A percentile compares a stretch with the other conserved stretches of the same genome.
Evolutionary conservation across 805 yeast genomes (phyloP).

Genomic region (Jamesozyma hellenica): DNA sequence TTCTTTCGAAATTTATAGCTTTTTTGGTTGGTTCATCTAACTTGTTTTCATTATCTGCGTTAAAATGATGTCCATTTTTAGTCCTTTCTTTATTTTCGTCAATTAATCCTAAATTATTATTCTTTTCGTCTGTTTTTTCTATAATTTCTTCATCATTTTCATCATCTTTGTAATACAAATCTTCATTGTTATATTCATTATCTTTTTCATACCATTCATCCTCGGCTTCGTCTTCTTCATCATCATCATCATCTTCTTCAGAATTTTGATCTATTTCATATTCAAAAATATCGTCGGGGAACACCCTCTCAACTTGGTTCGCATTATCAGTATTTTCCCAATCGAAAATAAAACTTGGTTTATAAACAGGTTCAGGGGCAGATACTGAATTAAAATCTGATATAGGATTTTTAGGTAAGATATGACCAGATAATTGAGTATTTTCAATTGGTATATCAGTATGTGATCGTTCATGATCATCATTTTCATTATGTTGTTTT

Average conservation of each 20-base stretch:
- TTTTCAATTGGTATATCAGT: too few relatives aligned
- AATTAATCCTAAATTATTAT: not conserved
- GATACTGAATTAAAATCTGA: too few relatives aligned
- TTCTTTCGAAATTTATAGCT: too few relatives aligned
- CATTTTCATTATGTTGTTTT: not conserved
- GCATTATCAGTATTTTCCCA: conserved; percentile 18
- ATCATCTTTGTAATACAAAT: not conserved
- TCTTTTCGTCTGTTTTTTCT: not conserved
- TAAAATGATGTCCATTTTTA: not conserved
- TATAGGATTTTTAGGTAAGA: too few relatives aligned
- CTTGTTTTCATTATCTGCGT: too few relatives aligned
- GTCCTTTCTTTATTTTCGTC: not conserved
- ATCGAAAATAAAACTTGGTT: conserved; percentile 11
- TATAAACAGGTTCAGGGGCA: not conserved
- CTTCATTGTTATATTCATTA: not conserved
- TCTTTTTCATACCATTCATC: not conserved
- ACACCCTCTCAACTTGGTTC: conserved; percentile 12
- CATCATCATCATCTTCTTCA: not conserved
- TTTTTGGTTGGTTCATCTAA: too few relatives aligned
- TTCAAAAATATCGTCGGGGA: conserved; percentile 13
- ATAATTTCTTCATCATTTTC: not conserved
- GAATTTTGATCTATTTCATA: conserved; percentile 25
- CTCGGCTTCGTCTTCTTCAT: not conserved
- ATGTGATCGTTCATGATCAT: not conserved
- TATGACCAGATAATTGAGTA: too few relatives aligned